Base-by-base conservation (phyloP, 805 yeast species). In the Spathaspora arborariae region DNA sequence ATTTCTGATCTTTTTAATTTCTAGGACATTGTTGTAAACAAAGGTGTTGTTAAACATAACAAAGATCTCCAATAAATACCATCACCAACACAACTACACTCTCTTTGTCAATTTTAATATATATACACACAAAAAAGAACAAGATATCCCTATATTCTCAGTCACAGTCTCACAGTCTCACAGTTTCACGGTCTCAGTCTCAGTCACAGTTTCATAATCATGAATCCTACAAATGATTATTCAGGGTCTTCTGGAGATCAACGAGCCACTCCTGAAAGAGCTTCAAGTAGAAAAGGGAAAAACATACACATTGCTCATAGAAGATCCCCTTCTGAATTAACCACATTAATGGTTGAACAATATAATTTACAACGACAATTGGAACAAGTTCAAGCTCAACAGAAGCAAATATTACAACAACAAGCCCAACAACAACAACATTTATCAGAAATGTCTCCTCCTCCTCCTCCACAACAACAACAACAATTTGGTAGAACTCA, bases 241-340 rank as follows among this genome's bases (percentile, higher is more conserved):
- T 30, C 35, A 30, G 35, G 35, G 6, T 30, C 35, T 13, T 13
- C 15, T 13, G 35, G 35, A 16, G 35, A 30, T 15, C 35, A 30
- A 30, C 35, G 35, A 5, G 16, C 35, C 16, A 11, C n/a, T 37
- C 42, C 42, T 13, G 42, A 40, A 30, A 16, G 46, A 11, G 11
- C 38, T 8, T 44, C 46, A 16, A 44, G 44, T 21, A 44, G 36
- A 38, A 44, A 44, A 18, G 42, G 45, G 13, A 64, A 61, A 44
- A 70, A 67, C 55, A 60, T 94, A 50, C 95, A 90, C 68, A 90
- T 92, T 53, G 98, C 98, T n/a, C 98, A 94, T 60, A 80, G 98
- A 59, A 79, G 96, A 50, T 86, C 97, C 2, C 97, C 97, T n/a
- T 82, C 91, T 55, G 99, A 94, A 64, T 75, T 94, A 63, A 92